Percentiles rank a stretch among this genome's conserved stretches.
Conservation (phyloP, 2,329 filamentous ascomycete genomes). For the Cordyceps cateniannulata region DNA sequence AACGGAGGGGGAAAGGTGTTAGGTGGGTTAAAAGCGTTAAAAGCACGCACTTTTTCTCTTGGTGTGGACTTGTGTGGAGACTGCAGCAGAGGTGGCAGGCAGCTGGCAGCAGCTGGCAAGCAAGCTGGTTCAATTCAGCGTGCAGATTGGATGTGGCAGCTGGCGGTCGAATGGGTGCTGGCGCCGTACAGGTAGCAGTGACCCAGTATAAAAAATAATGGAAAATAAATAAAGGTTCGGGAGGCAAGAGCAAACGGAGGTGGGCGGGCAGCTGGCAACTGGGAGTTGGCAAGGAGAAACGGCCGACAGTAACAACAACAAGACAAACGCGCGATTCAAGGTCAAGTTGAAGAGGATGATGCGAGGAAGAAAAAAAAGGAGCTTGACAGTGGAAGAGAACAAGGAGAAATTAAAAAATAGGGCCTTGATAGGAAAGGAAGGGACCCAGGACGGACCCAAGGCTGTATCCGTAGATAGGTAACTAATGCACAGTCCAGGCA, state of each 20-base stretch:
- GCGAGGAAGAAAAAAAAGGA: not conserved
- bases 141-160: not conserved
- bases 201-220: not conserved
- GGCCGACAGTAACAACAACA: not conserved
- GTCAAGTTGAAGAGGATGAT: not conserved
- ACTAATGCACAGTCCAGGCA: constrained; percentile 10
- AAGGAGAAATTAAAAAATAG: constrained; percentile 4
- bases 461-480: not conserved
- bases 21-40: not conserved
- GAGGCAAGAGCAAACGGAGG: constrained; percentile 1
- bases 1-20: not conserved
- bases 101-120: not conserved
- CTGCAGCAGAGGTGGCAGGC: not conserved
- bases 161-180: not conserved
- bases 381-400: not conserved
- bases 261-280: not conserved
- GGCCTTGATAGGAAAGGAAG: not conserved
- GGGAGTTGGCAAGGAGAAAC: not conserved
- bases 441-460: not conserved
- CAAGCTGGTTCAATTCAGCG: not conserved
- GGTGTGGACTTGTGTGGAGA: not conserved
- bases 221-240: not conserved
- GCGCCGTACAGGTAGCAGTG: not conserved
- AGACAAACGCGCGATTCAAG: not conserved
- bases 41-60: constrained; percentile 3